Evolutionary conservation across 768 basidiomycete genomes (phyloP), one percentile per base, ranked within the genome.

Genomic region (Aureoboletus auriporus): DNA sequence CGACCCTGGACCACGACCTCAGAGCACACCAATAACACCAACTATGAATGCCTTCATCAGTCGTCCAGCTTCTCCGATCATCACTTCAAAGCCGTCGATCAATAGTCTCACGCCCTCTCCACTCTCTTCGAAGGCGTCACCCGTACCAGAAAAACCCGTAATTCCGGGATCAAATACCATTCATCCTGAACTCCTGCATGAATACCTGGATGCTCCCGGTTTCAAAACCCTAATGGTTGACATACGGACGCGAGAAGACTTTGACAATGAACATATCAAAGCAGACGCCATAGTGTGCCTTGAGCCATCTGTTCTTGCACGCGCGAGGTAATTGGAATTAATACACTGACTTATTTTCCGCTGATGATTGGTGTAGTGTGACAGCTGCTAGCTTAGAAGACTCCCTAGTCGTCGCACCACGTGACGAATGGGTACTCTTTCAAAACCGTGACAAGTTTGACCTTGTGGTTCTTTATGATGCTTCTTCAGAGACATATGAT

Each of bases 401-500:
- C 50, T 76, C 89, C 0, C 77, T 96, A 47, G 69, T 79, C 5
- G 71, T 89, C 30, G 82, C 80, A 0, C 90, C 94, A 2, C 72
- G 75, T 33, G 63, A 76, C 34, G 94, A 97, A 67, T 73, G 73
- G 39, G 74, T 75, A 2, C 73, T 88, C n/a, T 98, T 98, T 65
- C 65, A 71, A 36, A 87, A 91, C 51, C 87, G 95, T 35, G 81
- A 93, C 59, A 85, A 87, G 57, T 95, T 89, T 63, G 93, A 96
- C 56, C 67, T 94, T 17, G 82, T 99, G 23, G 89, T 85, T 13
- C 71, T 97, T 4, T 93, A 93, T 65, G 94, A 98, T 65, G 59
- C 76, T 42, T 65, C 73, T 28, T 83, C 89, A 39, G 73, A 77
- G 46, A 65, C 71, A 14, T 75, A 81, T 44, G 77, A 75, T 2